Conservation (phyloP, 495 filamentous ascomycete genomes). For the Saxophila tyrrhenica region DNA sequence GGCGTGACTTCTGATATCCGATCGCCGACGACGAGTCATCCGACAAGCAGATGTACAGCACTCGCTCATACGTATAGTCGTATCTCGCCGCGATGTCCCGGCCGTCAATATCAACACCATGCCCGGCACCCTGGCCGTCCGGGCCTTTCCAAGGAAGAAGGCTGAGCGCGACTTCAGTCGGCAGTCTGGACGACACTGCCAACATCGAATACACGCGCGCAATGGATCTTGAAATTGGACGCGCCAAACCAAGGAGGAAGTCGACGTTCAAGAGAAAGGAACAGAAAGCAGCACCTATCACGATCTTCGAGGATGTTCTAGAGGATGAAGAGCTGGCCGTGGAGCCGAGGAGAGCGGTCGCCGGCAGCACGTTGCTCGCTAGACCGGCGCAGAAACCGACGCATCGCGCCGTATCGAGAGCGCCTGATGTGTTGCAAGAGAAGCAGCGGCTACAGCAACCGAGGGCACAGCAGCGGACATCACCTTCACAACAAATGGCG, state of each 20-base stretch:
- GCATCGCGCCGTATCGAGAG: background rate
- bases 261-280: background rate
- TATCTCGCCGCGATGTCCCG: constrained; percentile 6
- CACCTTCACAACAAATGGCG: background rate
- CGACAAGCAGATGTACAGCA: background rate
- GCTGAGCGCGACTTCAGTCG: background rate
- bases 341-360: background rate
- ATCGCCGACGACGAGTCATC: background rate
- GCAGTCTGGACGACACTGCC: constrained; percentile 10
- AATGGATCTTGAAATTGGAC: constrained; percentile 1
- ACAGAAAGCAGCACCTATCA: background rate
- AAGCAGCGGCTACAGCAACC: background rate
- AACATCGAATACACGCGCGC: constrained; percentile 20
- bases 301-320: constrained; percentile 18
- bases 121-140: constrained; percentile 7
- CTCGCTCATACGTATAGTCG: background rate
- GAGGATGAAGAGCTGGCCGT: constrained; percentile 11
- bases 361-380: constrained; percentile 4
- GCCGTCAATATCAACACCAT: constrained; percentile 13
- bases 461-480: background rate
- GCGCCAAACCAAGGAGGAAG: constrained; percentile 10
- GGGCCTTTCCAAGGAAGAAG: background rate
- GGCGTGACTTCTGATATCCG: background rate
- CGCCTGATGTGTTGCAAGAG: background rate
- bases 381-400: constrained; percentile 17